These are phyloP conservation scores for Backusella tarrabulga DNA, from an alignment of 192 early-diverging fungal species.

Conservation along the genomic window DNA sequence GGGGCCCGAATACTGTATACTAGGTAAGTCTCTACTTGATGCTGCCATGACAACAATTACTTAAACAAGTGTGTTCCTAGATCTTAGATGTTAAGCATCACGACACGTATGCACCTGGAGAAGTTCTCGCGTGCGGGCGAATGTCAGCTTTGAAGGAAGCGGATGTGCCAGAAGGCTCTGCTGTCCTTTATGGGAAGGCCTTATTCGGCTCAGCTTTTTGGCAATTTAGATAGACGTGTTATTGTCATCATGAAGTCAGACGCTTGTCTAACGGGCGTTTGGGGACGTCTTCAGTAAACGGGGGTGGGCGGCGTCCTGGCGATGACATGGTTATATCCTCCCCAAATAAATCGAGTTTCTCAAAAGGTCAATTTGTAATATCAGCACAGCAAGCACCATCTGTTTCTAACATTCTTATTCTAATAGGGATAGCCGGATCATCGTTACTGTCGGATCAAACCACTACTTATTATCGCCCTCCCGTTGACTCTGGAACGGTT, in stretches of 20 bases:
- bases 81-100: conserved; percentile 1
- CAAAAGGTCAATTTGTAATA: not conserved
- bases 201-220: not conserved
- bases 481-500: not conserved
- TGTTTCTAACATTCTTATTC: not conserved
- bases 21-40: not conserved
- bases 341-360: not conserved
- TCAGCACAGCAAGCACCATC: not conserved
- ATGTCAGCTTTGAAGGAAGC: not conserved
- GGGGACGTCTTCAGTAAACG: not conserved
- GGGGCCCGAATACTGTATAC: not conserved
- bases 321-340: not conserved
- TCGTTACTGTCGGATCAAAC: not conserved
- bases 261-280: not conserved
- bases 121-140: not conserved
- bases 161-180: not conserved
- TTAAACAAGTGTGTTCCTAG: not conserved
- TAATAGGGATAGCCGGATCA: not conserved
- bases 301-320: not conserved
- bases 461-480: not conserved
- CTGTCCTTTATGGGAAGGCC: not conserved
- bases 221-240: not conserved
- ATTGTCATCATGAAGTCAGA: not conserved
- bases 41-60: not conserved
- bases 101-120: not conserved